phyloP scores from a whole-genome alignment of 495 filamentous ascomycete genomes.

The Penicilliopsis zonata region DNA sequence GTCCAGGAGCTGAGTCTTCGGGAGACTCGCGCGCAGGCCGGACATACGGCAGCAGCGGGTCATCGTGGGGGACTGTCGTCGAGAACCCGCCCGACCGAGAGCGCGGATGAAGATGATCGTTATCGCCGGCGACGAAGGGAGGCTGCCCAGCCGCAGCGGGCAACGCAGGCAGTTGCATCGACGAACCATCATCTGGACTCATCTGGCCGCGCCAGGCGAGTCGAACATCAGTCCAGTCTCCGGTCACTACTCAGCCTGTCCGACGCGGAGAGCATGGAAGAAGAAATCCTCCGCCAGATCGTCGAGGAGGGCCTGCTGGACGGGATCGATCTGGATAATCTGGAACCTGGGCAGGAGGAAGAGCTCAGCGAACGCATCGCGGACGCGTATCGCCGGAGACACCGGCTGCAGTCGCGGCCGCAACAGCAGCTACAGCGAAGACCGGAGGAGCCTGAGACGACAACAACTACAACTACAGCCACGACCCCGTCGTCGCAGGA shows the following conservation, averaged over 20 bases:
- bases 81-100: slow-evolving; percentile 14
- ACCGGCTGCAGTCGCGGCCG: slow-evolving; percentile 30
- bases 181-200: slow-evolving; percentile 10
- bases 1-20: slow-evolving; percentile 59
- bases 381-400: slow-evolving; percentile 67
- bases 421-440: slow-evolving; percentile 20
- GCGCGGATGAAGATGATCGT: slow-evolving; percentile 26
- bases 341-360: slow-evolving; percentile 66
- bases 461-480: slow-evolving; percentile 18
- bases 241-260: slow-evolving; percentile 69
- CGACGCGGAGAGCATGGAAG: slow-evolving; percentile 72
- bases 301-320: slow-evolving; percentile 78
- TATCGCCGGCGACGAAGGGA: slow-evolving; percentile 32
- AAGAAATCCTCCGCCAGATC: slow-evolving; percentile 81
- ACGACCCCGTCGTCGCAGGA: slow-evolving; percentile 10
- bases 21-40: slow-evolving; percentile 37
- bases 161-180: not conserved
- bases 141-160: slow-evolving; percentile 7
- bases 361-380: slow-evolving; percentile 82
- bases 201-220: slow-evolving; percentile 29
- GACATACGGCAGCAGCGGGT: slow-evolving; percentile 20
- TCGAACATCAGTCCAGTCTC: slow-evolving; percentile 80
- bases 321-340: slow-evolving; percentile 71
- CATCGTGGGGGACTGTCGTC: slow-evolving; percentile 12
- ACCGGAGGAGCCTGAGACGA: slow-evolving; percentile 10